Base-by-base conservation (phyloP, 2,329 filamentous ascomycete species). In the Fusarium pseudonygamai region DNA sequence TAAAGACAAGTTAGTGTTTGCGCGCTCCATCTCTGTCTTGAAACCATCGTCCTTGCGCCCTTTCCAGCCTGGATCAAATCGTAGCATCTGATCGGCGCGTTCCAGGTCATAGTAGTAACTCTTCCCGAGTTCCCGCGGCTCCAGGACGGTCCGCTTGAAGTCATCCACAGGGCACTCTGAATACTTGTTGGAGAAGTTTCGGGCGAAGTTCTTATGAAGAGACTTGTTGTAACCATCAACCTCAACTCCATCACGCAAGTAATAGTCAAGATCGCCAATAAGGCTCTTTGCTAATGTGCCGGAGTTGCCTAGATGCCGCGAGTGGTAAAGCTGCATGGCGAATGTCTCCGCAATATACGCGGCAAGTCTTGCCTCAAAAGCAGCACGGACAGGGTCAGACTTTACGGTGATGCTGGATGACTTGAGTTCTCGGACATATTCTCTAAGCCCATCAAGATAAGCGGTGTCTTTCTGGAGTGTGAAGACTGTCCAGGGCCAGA, bases 401-500 rank as follows among this genome's bases (percentile, higher is more conserved):
- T 88, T 90, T 15, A 86, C 84, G 3, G 86, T 87, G 34, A 87
- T 66, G 10, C 86, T 82, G 2, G 87, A 85, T 9, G 89, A 81
- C 64, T 86, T 86, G 28, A 93, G 82, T 9, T 85, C 83, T 16
- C 87, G 88, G 39, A 96, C 87, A 79, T 94, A 96, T 8, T 87
- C 86, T 24, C 93, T 88, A 24, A 97, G 87, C 62, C 90, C 89
- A 46, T 90, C 86, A 64, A 98, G 88, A 77, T 97, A 96, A 1
- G 86, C 85, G 2, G 89, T 87, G 77, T 97, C 93, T 67, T 91
- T 91, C 69, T 93, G 90, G 40, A 97, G 85, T 43, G 93, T 91
- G 64, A 93, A 92, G 64, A 97, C 95, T 3, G 94, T 95, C 94
- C 96, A 97, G 3, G 95, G 93, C 96, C 96, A 98, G 79, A 95